Evolutionary conservation across 1,139 yeast genomes (phyloP).

Genomic region (Saccharomyces hybrid): DNA sequence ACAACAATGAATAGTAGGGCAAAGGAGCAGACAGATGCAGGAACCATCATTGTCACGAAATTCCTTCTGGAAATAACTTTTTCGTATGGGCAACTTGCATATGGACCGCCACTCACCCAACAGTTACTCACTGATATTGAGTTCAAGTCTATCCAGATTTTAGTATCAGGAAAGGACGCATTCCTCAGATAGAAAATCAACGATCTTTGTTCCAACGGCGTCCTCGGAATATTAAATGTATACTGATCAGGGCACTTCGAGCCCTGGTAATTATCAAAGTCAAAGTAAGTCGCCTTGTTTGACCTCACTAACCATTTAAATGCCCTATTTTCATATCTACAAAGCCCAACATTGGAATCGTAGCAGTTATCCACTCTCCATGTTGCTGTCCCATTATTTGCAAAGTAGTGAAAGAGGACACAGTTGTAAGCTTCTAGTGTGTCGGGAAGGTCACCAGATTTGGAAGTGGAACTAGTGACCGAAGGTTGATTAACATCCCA

Average conservation of each 20-base stretch:
- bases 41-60: constrained; percentile 58
- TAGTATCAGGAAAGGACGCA: too few species aligned
- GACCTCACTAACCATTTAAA: constrained; percentile 47
- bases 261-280: constrained; percentile 13
- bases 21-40: constrained; percentile 53
- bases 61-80: constrained; percentile 46
- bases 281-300: constrained; percentile 42
- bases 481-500: too few species aligned
- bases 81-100: constrained; percentile 72
- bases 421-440: constrained; percentile 65
- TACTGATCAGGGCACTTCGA: constrained; percentile 49
- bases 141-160: too few species aligned
- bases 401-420: constrained; percentile 37
- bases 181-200: too few species aligned
- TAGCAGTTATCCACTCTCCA: constrained; percentile 66
- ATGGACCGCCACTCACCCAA: constrained; percentile 77
- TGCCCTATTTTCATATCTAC: constrained; percentile 41
- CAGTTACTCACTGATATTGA: too few species aligned
- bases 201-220: too few species aligned
- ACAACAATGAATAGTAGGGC: constrained; percentile 40
- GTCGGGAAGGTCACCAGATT: too few species aligned
- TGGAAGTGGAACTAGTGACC: too few species aligned
- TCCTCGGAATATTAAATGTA: too few species aligned
- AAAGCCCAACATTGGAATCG: constrained; percentile 43
- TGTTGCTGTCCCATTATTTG: constrained; percentile 36